Evolutionary conservation across 306 rosid genomes (phyloP).

Genomic region (Dryas octopetala): DNA sequence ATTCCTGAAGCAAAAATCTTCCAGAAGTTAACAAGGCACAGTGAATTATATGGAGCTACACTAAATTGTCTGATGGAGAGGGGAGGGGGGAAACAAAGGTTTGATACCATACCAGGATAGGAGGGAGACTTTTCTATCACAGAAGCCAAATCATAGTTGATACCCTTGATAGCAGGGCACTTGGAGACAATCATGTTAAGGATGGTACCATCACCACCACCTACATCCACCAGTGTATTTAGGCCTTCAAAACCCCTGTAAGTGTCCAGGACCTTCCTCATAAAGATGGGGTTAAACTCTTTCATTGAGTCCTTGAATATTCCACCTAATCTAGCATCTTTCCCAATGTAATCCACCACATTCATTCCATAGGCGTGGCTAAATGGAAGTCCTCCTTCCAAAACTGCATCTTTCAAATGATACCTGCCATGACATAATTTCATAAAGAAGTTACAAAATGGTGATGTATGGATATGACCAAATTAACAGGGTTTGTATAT

Average conservation of each 20-base stretch:
- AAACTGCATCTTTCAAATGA: constrained; percentile 31
- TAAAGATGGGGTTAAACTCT: constrained; percentile 14
- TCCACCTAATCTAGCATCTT: constrained; percentile 20
- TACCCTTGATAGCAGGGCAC: constrained; percentile 28
- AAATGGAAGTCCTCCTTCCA: constrained; percentile 32
- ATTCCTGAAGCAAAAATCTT: constrained; percentile 18
- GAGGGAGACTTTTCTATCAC: constrained; percentile 18
- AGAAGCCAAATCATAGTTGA: constrained; percentile 34
- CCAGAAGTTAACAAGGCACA: neutral
- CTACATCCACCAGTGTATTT: constrained; percentile 24
- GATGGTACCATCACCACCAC: constrained; percentile 25
- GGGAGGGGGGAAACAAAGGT: neutral
- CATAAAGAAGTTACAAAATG: neutral
- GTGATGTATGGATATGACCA: neutral
- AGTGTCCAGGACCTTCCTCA: constrained; percentile 12
- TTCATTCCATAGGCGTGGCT: constrained; percentile 18
- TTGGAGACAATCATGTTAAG: constrained; percentile 30
- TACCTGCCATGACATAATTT: constrained; percentile 9
- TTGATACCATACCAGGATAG: constrained; percentile 15
- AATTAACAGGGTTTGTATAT: too few relatives aligned
- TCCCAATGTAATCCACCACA: constrained; percentile 8
- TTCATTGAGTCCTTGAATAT: constrained; percentile 21
- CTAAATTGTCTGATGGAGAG: neutral
- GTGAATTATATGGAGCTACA: neutral
- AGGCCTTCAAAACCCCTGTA: constrained; percentile 28